Evolutionary conservation across 2,329 filamentous ascomycete genomes (phyloP), one percentile per base, ranked within the genome.

Genomic region (Fonsecaea monophora): DNA sequence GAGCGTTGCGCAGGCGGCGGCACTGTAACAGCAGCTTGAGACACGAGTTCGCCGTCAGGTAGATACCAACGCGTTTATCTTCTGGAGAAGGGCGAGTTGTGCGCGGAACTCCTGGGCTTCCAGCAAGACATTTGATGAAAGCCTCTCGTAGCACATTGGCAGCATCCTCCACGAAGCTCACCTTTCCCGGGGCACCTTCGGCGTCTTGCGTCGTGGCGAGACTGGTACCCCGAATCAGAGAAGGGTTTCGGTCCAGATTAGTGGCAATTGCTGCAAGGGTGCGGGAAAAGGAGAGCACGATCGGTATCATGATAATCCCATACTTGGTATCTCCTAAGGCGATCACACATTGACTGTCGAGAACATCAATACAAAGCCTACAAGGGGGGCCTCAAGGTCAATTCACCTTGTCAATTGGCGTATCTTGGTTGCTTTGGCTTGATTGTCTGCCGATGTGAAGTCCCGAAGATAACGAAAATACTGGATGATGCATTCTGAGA

Each of bases 121-220:
- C 88, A 1, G 87, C 89, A 38, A 97, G 81, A 71, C 94, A 97
- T 45, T 92, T 92, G 10, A 92, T 95, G 75, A 97, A 97, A 25
- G 94, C 92, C 76, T 93, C 91, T 68, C 96, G 90, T 66, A 97
- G 91, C 59, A 92, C 90, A 75, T 97, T 94, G 18, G 92, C 93
- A 1, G 93, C 93, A 32, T 90, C 88, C 77, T 97, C 94, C 10
- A 94, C 92, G 48, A 97, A 85, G 1, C 92, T 93, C 72, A 91
- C 87, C 72, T 89, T 87, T 60, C 90, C 88, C 32, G 89, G 88
- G 30, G 88, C 89, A 62, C 86, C 84, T 40, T 85, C 85, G 8
- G 65, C 45, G 25, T 62, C 54, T 25, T 65, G 53, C 13, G 60
- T 53, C 30, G 8, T 83, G 83, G 37, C 78, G 76, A 54, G 75